phyloP scores from a whole-genome alignment of 768 basidiomycete species.

The Austroboletus eburneus region DNA sequence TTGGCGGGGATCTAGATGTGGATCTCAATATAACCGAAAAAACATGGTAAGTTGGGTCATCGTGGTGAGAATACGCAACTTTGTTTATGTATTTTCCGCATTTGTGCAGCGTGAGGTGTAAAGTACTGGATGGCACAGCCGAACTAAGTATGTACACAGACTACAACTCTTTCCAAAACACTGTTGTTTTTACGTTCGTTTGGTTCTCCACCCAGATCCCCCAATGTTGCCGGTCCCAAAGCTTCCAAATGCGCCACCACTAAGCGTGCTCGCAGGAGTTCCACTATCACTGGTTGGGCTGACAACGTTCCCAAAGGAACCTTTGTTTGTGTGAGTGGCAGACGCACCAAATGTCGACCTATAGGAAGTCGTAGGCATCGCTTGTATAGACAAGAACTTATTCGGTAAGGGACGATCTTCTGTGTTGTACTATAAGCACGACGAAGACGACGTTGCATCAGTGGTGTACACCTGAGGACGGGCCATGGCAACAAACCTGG shows the following conservation, averaged over 20 bases:
- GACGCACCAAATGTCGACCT: constrained; percentile 57
- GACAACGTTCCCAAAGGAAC: constrained; percentile 13
- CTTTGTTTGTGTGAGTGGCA: constrained; percentile 19
- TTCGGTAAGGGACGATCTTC: constrained; percentile 78
- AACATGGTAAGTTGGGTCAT: too few relatives aligned
- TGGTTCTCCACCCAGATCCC: constrained; percentile 22
- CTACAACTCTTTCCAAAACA: constrained; percentile 4
- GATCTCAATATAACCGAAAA: too few relatives aligned
- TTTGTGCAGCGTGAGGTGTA: too few relatives aligned
- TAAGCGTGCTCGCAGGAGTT: constrained; percentile 22
- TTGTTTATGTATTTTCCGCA: too few relatives aligned
- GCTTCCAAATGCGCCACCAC: constrained; percentile 43
- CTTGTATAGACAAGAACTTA: constrained; percentile 78
- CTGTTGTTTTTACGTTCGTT: constrained; percentile 16
- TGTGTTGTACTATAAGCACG: constrained; percentile 63
- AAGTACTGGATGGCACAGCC: constrained; percentile 5
- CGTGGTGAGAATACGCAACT: too few relatives aligned
- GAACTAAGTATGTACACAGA: constrained; percentile 8
- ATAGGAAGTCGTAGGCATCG: constrained; percentile 62
- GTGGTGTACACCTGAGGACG: neutral
- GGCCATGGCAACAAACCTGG: constrained; percentile 60
- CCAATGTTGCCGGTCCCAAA: constrained; percentile 46
- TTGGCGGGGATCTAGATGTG: too few relatives aligned
- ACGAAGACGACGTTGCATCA: neutral
- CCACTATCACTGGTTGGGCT: constrained; percentile 24